These are phyloP conservation scores for Rhodotorula sp. DNA, from an alignment of 1,284 basidiomycete genomes.

Conservation along the genomic window DNA sequence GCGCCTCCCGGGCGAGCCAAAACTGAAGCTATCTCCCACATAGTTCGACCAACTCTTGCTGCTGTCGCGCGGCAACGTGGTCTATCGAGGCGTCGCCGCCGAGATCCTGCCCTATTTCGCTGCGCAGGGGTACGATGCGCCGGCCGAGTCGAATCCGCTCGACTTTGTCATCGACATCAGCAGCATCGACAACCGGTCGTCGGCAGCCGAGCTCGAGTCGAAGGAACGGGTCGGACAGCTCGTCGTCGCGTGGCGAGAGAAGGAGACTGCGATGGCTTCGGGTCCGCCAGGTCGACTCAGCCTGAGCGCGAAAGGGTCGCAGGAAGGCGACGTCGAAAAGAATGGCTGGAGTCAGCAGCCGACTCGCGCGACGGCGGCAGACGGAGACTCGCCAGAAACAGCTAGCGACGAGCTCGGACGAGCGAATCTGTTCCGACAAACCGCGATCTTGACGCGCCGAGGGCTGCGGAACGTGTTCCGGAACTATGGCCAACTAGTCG, in stretches of 20 bases:
- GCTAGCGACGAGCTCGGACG: conserved; percentile 5
- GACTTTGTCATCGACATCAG: conserved; percentile 57
- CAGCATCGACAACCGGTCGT: conserved; percentile 54
- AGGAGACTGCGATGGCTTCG: conserved; percentile 6
- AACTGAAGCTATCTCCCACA: neutral
- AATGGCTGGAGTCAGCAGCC: too few species aligned
- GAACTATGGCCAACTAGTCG: conserved; percentile 48
- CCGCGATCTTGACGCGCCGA: conserved; percentile 47
- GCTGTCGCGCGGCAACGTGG: conserved; percentile 55
- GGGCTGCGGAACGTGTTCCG: conserved; percentile 50
- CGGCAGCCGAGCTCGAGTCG: conserved; percentile 51
- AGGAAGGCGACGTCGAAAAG: too few species aligned
- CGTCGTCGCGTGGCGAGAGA: conserved; percentile 48
- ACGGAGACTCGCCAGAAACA: neutral
- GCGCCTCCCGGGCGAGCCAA: too few species aligned
- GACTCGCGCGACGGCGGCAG: neutral
- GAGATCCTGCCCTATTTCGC: conserved; percentile 54
- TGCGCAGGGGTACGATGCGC: conserved; percentile 43
- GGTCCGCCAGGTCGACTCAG: too few species aligned
- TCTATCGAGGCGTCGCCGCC: conserved; percentile 53
- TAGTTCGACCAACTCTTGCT: conserved; percentile 53
- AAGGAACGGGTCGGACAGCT: conserved; percentile 46
- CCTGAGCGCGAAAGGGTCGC: too few species aligned
- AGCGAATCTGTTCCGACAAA: conserved; percentile 46
- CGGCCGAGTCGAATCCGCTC: conserved; percentile 38